A percentile compares a stretch with the other conserved stretches of the same genome.
These are phyloP conservation scores for Fusarium penzigii DNA, from an alignment of 2,329 filamentous ascomycete genomes.

Conservation along the genomic window DNA sequence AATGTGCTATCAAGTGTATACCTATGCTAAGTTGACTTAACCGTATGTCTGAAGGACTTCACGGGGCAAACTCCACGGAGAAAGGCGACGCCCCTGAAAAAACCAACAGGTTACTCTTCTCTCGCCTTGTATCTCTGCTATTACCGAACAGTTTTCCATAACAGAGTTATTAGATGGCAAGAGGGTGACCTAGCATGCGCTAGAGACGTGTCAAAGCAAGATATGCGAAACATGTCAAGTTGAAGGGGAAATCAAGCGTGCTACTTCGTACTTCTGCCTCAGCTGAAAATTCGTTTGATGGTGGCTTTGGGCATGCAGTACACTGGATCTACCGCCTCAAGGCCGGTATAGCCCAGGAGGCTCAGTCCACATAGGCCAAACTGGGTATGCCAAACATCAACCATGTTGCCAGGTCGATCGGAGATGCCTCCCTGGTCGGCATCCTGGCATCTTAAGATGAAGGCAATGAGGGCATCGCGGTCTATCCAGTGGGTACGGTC, in stretches of 20 bases:
- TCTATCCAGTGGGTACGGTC: slow-evolving; percentile 91
- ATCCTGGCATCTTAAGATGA: slow-evolving; percentile 90
- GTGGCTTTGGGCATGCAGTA: slow-evolving; percentile 80
- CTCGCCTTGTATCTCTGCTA: slow-evolving; percentile 70
- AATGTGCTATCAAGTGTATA: too few species aligned
- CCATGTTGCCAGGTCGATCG: slow-evolving; percentile 89
- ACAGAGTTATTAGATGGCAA: slow-evolving; percentile 71
- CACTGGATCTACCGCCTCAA: slow-evolving; percentile 81
- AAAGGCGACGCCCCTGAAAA: slow-evolving; percentile 30
- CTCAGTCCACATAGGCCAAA: slow-evolving; percentile 90
- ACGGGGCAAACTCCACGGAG: slow-evolving; percentile 28
- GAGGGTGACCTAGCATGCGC: slow-evolving; percentile 43
- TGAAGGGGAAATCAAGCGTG: background rate
- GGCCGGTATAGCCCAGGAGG: slow-evolving; percentile 73
- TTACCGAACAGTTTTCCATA: slow-evolving; percentile 47
- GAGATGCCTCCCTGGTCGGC: slow-evolving; percentile 80
- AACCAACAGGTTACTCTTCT: slow-evolving; percentile 50
- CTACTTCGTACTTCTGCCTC: slow-evolving; percentile 4
- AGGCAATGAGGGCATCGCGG: slow-evolving; percentile 71
- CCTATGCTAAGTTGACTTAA: too few species aligned
- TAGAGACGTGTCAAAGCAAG: background rate
- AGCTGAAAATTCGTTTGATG: slow-evolving; percentile 58
- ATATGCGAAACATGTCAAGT: background rate
- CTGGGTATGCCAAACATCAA: slow-evolving; percentile 94
- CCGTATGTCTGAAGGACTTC: slow-evolving; percentile 29